These are phyloP conservation scores for Saprolegnia diclina DNA, from an alignment of 352 stramenopile species.

Conservation along the genomic window DNA sequence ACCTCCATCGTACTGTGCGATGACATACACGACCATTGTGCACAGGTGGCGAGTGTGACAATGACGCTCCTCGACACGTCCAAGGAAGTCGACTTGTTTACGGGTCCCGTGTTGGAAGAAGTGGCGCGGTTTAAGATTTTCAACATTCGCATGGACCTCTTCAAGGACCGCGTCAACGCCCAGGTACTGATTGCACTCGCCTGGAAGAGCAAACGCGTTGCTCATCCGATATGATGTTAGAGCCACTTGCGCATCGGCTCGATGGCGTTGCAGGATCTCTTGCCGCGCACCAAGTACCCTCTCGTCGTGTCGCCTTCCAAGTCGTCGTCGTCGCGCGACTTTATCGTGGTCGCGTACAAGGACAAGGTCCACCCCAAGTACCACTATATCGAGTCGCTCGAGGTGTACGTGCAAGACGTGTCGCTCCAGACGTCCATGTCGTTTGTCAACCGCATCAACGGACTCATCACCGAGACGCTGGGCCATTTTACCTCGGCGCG, in stretches of 20 bases:
- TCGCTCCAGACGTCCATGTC: conserved; percentile 71
- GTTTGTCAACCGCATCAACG: conserved; percentile 67
- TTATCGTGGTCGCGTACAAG: conserved; percentile 61
- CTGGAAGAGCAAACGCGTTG: neutral
- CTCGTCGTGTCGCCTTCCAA: conserved; percentile 55
- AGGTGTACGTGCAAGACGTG: conserved; percentile 27
- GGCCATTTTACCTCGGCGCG: conserved; percentile 57
- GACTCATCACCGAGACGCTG: conserved; percentile 51
- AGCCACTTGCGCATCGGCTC: conserved; percentile 66
- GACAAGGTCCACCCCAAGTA: conserved; percentile 69
- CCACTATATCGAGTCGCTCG: conserved; percentile 45
- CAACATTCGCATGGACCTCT: conserved; percentile 50
- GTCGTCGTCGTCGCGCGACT: conserved; percentile 48
- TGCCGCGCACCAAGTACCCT: conserved; percentile 55
- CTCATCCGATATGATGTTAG: conserved; percentile 29
- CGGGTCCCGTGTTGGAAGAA: conserved; percentile 32
- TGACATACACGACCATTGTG: conserved; percentile 46
- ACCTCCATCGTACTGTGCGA: neutral
- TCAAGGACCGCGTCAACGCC: conserved; percentile 14
- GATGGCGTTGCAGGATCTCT: conserved; percentile 66
- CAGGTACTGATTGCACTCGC: neutral
- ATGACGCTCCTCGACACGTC: conserved; percentile 55
- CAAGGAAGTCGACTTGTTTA: conserved; percentile 18
- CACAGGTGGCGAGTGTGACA: conserved; percentile 56
- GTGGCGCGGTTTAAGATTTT: conserved; percentile 66